These are phyloP conservation scores for Rutstroemia sp. DNA, from an alignment of 2,329 filamentous ascomycete genomes.

Conservation along the genomic window DNA sequence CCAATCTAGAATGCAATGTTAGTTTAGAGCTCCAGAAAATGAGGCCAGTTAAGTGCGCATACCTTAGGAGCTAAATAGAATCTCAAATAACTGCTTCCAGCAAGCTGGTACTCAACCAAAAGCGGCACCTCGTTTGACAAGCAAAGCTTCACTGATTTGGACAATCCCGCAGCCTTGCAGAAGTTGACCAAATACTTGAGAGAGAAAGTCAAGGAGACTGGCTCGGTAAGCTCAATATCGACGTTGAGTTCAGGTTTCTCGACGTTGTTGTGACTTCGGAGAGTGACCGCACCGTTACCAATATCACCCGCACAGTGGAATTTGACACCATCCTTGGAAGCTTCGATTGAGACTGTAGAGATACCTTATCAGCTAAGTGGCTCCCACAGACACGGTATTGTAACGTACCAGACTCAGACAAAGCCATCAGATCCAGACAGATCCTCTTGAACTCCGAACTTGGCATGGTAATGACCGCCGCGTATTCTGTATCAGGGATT, in stretches of 20 bases:
- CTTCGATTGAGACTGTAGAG: constrained; percentile 78
- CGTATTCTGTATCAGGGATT: constrained; percentile 98
- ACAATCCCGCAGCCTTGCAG: constrained; percentile 91
- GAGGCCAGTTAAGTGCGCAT: neutral
- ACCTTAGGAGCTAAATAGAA: constrained; percentile 99
- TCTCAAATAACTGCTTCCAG: constrained; percentile 78
- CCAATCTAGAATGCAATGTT: constrained; percentile 49
- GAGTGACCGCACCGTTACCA: constrained; percentile 86
- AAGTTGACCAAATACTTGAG: constrained; percentile 99
- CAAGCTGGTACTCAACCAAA: constrained; percentile 82
- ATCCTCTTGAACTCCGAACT: constrained; percentile 88
- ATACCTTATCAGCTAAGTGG: constrained; percentile 13
- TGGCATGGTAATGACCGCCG: constrained; percentile 84
- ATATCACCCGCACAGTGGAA: constrained; percentile 93
- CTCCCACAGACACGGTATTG: neutral
- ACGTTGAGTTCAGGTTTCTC: constrained; percentile 85
- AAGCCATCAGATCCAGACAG: constrained; percentile 80
- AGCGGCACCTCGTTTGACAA: constrained; percentile 94
- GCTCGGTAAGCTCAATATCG: constrained; percentile 83
- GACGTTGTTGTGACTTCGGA: constrained; percentile 80
- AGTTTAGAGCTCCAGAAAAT: constrained; percentile 2
- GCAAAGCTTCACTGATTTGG: constrained; percentile 78
- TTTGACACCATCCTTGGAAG: constrained; percentile 93
- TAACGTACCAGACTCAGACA: constrained; percentile 86
- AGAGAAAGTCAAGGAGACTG: constrained; percentile 91